Percentiles rank a stretch among this genome's conserved stretches.
Conservation (phyloP, 2,329 filamentous ascomycete genomes). For the Metarhizium guizhouense region DNA sequence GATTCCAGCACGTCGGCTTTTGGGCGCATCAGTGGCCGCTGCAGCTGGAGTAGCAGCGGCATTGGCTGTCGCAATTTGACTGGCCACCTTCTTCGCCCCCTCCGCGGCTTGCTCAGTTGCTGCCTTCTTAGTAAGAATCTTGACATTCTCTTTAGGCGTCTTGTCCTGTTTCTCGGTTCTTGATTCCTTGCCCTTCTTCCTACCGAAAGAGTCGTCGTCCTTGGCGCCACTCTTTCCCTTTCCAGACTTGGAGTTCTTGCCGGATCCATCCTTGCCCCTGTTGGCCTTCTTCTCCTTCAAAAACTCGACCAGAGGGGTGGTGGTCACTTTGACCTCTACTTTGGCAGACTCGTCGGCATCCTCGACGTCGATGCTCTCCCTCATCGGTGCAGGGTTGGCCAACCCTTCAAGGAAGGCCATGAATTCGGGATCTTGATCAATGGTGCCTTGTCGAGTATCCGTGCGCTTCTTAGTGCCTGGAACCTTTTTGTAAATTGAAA, state of each 20-base stretch:
- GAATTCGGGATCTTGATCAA: slow-evolving; percentile 93
- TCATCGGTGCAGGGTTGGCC: slow-evolving; percentile 54
- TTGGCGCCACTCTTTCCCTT: slow-evolving; percentile 36
- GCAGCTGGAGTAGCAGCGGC: slow-evolving; percentile 18
- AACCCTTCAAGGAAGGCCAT: slow-evolving; percentile 85
- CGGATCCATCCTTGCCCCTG: slow-evolving; percentile 46
- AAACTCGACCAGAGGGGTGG: slow-evolving; percentile 83
- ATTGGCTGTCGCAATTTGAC: slow-evolving; percentile 22
- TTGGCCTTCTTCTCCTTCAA: slow-evolving; percentile 87
- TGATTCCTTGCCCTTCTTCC: slow-evolving; percentile 56
- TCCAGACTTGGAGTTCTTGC: slow-evolving; percentile 39
- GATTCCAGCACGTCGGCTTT: slow-evolving; percentile 51
- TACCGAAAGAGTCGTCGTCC: slow-evolving; percentile 46
- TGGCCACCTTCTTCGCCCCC: slow-evolving; percentile 32
- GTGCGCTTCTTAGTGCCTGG: slow-evolving; percentile 65
- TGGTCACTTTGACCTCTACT: slow-evolving; percentile 55
- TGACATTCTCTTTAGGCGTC: slow-evolving; percentile 48
- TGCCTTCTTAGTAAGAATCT: slow-evolving; percentile 53
- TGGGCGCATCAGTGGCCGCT: slow-evolving; percentile 20
- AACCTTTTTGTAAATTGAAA: slow-evolving; percentile 74
- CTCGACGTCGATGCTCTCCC: slow-evolving; percentile 34
- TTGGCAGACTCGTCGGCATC: slow-evolving; percentile 33
- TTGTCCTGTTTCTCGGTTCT: slow-evolving; percentile 48
- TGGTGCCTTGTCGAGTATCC: slow-evolving; percentile 84
- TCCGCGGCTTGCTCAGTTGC: slow-evolving; percentile 39